Evolutionary conservation across 2,329 filamentous ascomycete species (phyloP).

Genomic region (Cercospora sp.): DNA sequence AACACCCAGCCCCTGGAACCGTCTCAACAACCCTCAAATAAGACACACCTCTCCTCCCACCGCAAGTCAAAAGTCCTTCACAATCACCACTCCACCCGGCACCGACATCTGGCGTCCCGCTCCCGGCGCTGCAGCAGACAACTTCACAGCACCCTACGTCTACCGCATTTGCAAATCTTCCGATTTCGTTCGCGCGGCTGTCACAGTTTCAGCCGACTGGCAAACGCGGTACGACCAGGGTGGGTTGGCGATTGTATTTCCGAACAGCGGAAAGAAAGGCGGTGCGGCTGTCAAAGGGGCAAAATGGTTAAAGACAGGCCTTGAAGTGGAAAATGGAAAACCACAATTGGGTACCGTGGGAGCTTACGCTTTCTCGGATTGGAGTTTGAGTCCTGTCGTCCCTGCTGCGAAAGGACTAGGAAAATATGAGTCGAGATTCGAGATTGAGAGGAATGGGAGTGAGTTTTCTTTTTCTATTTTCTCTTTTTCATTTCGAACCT

Average conservation of each 20-base stretch:
- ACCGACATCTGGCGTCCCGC: constrained; percentile 26
- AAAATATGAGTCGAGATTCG: constrained; percentile 17
- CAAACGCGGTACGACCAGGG: constrained; percentile 25
- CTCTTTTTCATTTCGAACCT: background rate
- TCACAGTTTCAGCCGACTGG: constrained; percentile 21
- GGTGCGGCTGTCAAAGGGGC: background rate
- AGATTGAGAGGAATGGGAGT: constrained; percentile 46
- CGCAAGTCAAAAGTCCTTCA: constrained; percentile 19
- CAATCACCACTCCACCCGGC: constrained; percentile 20
- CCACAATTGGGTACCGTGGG: constrained; percentile 22
- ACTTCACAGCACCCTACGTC: constrained; percentile 25
- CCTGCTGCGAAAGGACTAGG: constrained; percentile 10
- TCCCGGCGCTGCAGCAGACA: constrained; percentile 16
- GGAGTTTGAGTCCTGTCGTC: constrained; percentile 22
- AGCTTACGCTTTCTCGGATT: constrained; percentile 22
- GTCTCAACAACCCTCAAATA: constrained; percentile 18
- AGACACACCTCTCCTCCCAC: constrained; percentile 9
- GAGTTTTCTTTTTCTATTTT: constrained; percentile 33
- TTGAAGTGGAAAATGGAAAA: constrained; percentile 21
- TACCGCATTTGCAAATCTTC: constrained; percentile 18
- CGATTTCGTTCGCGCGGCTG: constrained; percentile 16
- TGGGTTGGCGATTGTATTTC: constrained; percentile 21
- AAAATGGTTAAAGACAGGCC: constrained; percentile 22
- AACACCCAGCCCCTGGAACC: constrained; percentile 16
- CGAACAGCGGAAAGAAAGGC: background rate